Evolutionary conservation across 305 asterid genomes (phyloP).

Genomic region (Rubia tinctorum): DNA sequence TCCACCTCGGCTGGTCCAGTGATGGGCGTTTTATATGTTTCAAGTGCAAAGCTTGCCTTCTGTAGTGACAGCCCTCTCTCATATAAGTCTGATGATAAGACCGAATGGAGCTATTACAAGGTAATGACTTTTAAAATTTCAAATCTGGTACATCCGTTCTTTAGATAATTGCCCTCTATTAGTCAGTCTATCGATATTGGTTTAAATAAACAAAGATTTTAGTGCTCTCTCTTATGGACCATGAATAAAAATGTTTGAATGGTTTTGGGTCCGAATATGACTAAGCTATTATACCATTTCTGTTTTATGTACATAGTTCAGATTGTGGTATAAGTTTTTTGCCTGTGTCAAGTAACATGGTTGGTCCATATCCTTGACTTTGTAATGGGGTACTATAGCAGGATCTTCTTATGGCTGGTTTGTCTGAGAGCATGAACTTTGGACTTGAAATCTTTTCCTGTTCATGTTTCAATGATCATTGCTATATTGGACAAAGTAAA

Average conservation of each 20-base stretch:
- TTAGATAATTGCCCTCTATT: neutral
- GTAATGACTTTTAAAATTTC: conserved; percentile 27
- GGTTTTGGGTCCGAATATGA: neutral
- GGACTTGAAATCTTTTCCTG: neutral
- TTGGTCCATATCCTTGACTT: neutral
- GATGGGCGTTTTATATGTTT: conserved; percentile 85
- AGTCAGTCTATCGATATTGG: neutral
- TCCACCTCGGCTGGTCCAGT: conserved; percentile 99
- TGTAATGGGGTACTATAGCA: neutral
- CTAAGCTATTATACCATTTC: neutral
- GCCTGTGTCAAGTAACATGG: neutral
- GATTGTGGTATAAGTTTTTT: neutral
- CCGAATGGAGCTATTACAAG: conserved; percentile 98
- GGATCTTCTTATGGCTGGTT: neutral
- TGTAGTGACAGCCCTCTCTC: conserved; percentile 93
- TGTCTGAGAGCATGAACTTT: neutral
- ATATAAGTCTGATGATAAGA: conserved; percentile 66
- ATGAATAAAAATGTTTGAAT: neutral
- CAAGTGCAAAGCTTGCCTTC: conserved; percentile 90
- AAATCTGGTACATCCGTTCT: neutral
- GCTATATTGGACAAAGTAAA: neutral
- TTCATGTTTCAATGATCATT: neutral
- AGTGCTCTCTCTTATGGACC: neutral
- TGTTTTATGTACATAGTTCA: neutral
- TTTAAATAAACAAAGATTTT: neutral